These are phyloP conservation scores for Aspergillus caelatus DNA, from an alignment of 2,329 filamentous ascomycete genomes.

Conservation along the genomic window DNA sequence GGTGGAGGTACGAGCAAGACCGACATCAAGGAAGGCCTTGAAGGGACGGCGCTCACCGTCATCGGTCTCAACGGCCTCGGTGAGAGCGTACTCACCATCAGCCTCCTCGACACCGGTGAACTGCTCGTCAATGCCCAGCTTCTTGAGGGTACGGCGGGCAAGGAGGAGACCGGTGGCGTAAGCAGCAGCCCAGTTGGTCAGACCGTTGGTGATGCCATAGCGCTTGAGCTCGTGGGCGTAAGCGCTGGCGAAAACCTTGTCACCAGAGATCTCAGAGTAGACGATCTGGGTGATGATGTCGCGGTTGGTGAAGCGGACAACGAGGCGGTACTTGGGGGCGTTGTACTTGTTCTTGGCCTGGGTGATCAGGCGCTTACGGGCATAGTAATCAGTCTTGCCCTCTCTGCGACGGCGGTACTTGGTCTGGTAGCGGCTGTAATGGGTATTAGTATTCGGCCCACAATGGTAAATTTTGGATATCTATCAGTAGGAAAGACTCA, in stretches of 20 bases:
- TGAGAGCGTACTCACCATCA: slow-evolving; percentile 93
- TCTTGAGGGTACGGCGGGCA: slow-evolving; percentile 93
- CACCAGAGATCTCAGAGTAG: slow-evolving; percentile 91
- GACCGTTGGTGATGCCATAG: slow-evolving; percentile 97
- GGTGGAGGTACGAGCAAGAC: slow-evolving; percentile 94
- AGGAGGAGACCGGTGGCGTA: slow-evolving; percentile 97
- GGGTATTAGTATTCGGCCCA: slow-evolving; percentile 16
- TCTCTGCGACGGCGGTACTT: slow-evolving; percentile 97
- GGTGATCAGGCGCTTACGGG: slow-evolving; percentile 98
- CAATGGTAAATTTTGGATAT: neutral
- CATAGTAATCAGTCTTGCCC: slow-evolving; percentile 99
- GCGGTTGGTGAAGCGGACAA: slow-evolving; percentile 99
- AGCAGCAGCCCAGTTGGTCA: slow-evolving; percentile 99
- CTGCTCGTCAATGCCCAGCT: slow-evolving; percentile 91
- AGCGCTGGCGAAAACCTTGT: slow-evolving; percentile 92
- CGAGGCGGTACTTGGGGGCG: slow-evolving; percentile 98
- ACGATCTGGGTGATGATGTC: slow-evolving; percentile 99
- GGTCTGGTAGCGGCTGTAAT: slow-evolving; percentile 91
- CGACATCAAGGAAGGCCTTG: slow-evolving; percentile 98
- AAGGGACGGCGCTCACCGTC: slow-evolving; percentile 91
- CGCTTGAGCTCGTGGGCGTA: slow-evolving; percentile 97
- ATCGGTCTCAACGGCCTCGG: slow-evolving; percentile 88
- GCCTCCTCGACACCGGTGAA: slow-evolving; percentile 97
- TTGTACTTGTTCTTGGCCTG: slow-evolving; percentile 99
- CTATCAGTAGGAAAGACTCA: slow-evolving; percentile 52